Conservation (phyloP, 2,329 filamentous ascomycete genomes). For the Macroventuria anomochaeta region DNA sequence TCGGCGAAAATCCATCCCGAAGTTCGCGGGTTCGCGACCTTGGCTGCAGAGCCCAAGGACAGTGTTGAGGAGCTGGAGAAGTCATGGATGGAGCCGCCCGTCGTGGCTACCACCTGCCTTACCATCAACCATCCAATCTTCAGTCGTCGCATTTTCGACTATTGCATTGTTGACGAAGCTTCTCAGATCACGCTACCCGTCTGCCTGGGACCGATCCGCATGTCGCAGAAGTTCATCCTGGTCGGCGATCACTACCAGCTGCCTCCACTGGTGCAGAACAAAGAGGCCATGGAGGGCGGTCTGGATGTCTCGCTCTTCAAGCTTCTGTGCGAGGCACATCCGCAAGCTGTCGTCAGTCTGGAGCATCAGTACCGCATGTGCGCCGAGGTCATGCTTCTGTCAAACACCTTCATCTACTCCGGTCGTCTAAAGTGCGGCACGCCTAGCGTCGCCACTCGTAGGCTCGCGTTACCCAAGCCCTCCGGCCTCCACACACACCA, state of each 20-base stretch:
- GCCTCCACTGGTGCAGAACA: constrained; percentile 91
- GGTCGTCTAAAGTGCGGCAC: constrained; percentile 90
- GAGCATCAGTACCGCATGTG: constrained; percentile 99
- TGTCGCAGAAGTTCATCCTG: constrained; percentile 90
- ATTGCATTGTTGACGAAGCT: constrained; percentile 97
- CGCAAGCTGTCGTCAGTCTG: constrained; percentile 84
- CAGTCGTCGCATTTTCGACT: constrained; percentile 88
- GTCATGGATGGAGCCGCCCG: constrained; percentile 82
- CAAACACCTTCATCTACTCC: constrained; percentile 92
- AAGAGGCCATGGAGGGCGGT: constrained; percentile 82
- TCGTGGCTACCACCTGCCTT: constrained; percentile 94
- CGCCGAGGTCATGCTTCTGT: constrained; percentile 92
- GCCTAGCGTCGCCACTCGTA: constrained; percentile 71
- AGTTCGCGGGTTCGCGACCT: constrained; percentile 81
- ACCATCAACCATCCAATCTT: constrained; percentile 91
- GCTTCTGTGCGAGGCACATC: constrained; percentile 85
- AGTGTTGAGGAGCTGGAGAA: constrained; percentile 83
- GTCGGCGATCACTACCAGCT: constrained; percentile 97
- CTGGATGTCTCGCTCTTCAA: constrained; percentile 95
- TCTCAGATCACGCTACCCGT: constrained; percentile 97
- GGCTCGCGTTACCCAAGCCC: constrained; percentile 67
- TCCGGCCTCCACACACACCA: constrained; percentile 47
- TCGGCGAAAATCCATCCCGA: constrained; percentile 86
- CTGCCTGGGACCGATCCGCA: constrained; percentile 89
- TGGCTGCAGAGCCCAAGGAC: constrained; percentile 75